Percentiles rank a stretch among this genome's conserved stretches.
Conservation (phyloP, 805 yeast genomes). For the Ogataea polymorpha region DNA sequence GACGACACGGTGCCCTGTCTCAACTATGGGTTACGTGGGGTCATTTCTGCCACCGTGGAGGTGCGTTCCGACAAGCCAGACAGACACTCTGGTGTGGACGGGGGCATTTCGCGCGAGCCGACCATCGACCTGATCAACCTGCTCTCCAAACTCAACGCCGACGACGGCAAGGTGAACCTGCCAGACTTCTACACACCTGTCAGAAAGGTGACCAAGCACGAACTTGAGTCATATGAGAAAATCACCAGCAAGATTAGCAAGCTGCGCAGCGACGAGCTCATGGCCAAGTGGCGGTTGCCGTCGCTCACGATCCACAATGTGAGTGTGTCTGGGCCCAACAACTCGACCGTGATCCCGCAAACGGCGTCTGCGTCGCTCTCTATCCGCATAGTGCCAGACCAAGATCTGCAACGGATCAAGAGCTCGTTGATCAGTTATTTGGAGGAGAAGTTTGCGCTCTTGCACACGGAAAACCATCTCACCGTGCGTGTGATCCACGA, state of each 20-base stretch:
- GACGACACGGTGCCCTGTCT: conserved; percentile 87
- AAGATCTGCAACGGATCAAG: conserved; percentile 61
- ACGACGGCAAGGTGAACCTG: conserved; percentile 51
- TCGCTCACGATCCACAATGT: conserved; percentile 83
- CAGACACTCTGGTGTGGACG: conserved; percentile 94
- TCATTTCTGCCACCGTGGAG: conserved; percentile 72
- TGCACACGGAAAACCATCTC: conserved; percentile 62
- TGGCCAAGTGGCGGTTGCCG: conserved; percentile 87
- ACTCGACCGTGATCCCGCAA: conserved; percentile 86
- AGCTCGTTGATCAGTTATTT: conserved; percentile 46
- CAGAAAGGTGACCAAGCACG: conserved; percentile 52
- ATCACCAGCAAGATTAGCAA: conserved; percentile 42
- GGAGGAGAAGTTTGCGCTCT: conserved; percentile 41
- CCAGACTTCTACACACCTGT: conserved; percentile 76
- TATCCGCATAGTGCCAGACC: conserved; percentile 86
- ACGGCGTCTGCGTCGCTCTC: conserved; percentile 74
- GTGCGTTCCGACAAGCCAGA: conserved; percentile 76
- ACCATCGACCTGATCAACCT: conserved; percentile 78
- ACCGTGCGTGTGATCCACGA: conserved; percentile 65
- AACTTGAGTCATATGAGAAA: conserved; percentile 57
- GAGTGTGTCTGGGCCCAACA: conserved; percentile 85
- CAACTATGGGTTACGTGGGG: conserved; percentile 93
- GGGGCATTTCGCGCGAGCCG: conserved; percentile 88
- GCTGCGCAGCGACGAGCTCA: conserved; percentile 45
- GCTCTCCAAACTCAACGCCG: conserved; percentile 60